Evolutionary conservation across 164 flowering plant genomes (phyloP).

Genomic region (Nymphaea colorata): DNA sequence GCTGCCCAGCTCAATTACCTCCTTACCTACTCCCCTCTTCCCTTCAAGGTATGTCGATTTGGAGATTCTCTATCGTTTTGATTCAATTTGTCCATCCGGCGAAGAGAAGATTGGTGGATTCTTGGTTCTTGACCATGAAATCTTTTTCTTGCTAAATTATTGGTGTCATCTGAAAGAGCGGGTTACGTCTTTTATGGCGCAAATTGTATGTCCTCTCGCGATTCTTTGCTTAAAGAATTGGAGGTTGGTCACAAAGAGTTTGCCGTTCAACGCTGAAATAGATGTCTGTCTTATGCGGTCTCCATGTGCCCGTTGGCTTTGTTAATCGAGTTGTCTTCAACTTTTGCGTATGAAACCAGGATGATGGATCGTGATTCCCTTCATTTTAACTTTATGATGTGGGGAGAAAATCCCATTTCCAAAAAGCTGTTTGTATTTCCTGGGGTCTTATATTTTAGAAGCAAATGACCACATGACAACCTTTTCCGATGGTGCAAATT

Average conservation of each 20-base stretch:
- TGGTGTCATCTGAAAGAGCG: background rate
- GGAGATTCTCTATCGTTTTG: background rate
- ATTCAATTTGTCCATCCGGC: background rate
- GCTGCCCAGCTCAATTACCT: conserved; percentile 75
- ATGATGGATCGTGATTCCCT: too few relatives aligned
- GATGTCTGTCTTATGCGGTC: background rate
- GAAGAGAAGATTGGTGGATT: background rate
- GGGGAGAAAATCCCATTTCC: too few relatives aligned
- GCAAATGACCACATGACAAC: too few relatives aligned
- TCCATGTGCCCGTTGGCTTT: too few relatives aligned
- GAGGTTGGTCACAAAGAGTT: background rate
- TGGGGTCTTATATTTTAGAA: too few relatives aligned
- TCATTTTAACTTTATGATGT: too few relatives aligned
- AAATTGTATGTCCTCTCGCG: too few relatives aligned
- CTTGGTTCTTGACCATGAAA: background rate
- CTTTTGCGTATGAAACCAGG: too few relatives aligned
- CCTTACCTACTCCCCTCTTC: conserved; percentile 41
- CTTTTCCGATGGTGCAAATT: too few relatives aligned
- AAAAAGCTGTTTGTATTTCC: too few relatives aligned
- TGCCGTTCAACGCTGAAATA: background rate
- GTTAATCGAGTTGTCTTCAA: too few relatives aligned
- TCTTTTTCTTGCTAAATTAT: background rate
- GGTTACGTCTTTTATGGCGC: too few relatives aligned
- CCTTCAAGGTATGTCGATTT: conserved; percentile 35
- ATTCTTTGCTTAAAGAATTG: background rate